Conservation (phyloP, 352 stramenopile genomes). For the Phytophthora tentaculata region DNA sequence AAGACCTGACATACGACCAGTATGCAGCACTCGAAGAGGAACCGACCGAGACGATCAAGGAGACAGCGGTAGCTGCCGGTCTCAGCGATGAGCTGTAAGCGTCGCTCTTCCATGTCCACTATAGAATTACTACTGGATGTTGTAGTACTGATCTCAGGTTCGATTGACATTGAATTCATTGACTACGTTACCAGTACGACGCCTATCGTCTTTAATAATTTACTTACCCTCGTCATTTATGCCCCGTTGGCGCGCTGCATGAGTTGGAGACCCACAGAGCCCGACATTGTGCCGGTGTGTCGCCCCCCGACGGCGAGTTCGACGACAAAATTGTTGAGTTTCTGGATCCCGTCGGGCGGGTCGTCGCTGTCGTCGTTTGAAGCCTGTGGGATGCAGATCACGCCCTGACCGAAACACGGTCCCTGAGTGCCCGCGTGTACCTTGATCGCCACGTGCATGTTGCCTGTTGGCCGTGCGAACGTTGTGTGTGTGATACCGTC, state of each 20-base stretch:
- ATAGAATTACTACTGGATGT: constrained; percentile 27
- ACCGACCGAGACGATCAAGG: constrained; percentile 24
- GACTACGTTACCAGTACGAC: constrained; percentile 24
- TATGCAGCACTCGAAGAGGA: constrained; percentile 37
- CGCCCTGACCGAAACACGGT: constrained; percentile 69
- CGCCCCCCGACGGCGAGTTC: constrained; percentile 61
- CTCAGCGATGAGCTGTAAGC: constrained; percentile 52
- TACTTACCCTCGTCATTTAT: constrained; percentile 24
- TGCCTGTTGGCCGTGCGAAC: constrained; percentile 52
- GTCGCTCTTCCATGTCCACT: neutral
- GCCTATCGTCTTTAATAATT: constrained; percentile 36
- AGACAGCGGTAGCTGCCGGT: constrained; percentile 18
- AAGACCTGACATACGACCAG: constrained; percentile 37
- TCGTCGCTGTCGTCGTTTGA: constrained; percentile 29
- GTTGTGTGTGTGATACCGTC: constrained; percentile 65
- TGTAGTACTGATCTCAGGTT: constrained; percentile 14
- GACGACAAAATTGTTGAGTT: constrained; percentile 56
- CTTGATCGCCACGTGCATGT: constrained; percentile 81
- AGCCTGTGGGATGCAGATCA: constrained; percentile 61
- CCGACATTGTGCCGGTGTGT: constrained; percentile 63
- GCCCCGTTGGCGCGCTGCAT: constrained; percentile 35
- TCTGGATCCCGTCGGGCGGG: constrained; percentile 23
- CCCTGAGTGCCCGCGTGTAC: constrained; percentile 56
- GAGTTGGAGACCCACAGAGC: constrained; percentile 46
- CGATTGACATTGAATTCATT: constrained; percentile 39